Conservation (phyloP, 2,329 filamentous ascomycete genomes). For the Aspergillus texensis region DNA sequence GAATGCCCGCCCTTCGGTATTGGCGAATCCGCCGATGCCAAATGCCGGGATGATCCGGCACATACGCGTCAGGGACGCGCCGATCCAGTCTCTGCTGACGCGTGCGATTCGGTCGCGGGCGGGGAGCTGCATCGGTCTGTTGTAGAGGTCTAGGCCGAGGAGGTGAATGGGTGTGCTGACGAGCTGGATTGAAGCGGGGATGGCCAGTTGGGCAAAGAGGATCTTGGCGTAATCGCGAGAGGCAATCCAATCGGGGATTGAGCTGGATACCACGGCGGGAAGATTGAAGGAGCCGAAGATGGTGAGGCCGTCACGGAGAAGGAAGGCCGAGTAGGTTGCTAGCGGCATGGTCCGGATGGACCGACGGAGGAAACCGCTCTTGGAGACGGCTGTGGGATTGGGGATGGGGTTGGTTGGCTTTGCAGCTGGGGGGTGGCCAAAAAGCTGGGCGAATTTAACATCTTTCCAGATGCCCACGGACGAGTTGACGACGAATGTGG, state of each 20-base stretch:
- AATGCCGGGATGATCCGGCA: conserved; percentile 85
- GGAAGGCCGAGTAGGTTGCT: conserved; percentile 62
- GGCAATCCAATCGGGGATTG: conserved; percentile 71
- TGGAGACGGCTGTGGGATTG: conserved; percentile 8
- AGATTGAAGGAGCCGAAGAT: conserved; percentile 62
- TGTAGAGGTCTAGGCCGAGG: conserved; percentile 82
- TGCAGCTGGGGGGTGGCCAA: conserved; percentile 44
- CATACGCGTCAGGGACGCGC: conserved; percentile 73
- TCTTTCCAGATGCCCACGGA: conserved; percentile 80
- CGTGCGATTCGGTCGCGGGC: conserved; percentile 61
- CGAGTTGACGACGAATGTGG: conserved; percentile 76
- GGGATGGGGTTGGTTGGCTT: conserved; percentile 5
- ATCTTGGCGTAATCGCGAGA: conserved; percentile 81
- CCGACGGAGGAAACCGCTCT: conserved; percentile 27
- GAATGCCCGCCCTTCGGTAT: conserved; percentile 51
- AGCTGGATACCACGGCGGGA: conserved; percentile 43
- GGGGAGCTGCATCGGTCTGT: conserved; percentile 55
- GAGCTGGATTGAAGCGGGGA: conserved; percentile 76
- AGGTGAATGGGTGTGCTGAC: conserved; percentile 81
- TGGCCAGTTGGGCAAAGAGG: conserved; percentile 78
- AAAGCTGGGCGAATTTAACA: conserved; percentile 77
- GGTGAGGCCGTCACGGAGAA: conserved; percentile 77
- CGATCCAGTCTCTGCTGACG: conserved; percentile 72
- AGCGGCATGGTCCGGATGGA: conserved; percentile 51
- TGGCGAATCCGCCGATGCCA: conserved; percentile 83